Percentiles rank a stretch among this genome's conserved stretches.
Conservation (phyloP, 768 basidiomycete genomes). For the Leccinellum albellum region DNA sequence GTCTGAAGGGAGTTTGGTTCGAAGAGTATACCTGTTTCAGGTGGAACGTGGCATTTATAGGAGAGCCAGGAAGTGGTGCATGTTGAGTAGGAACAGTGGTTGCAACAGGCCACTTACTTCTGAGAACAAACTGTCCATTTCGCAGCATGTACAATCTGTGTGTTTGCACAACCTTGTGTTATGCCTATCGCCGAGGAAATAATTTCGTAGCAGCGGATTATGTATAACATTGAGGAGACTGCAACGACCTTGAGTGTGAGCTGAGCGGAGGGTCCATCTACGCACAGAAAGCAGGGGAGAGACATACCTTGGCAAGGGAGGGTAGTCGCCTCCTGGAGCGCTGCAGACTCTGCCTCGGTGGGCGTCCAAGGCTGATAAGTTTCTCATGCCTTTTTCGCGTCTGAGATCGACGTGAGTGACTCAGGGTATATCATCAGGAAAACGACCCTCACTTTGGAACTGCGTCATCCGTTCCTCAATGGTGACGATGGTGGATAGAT, state of each 20-base stretch:
- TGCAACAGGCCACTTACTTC: constrained; percentile 44
- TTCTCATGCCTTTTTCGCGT: constrained; percentile 40
- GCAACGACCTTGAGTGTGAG: constrained; percentile 53
- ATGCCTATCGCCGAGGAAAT: constrained; percentile 89
- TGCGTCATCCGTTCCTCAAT: constrained; percentile 59
- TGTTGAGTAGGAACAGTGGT: too few relatives aligned
- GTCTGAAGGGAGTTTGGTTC: constrained; percentile 65
- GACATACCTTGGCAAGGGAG: constrained; percentile 71
- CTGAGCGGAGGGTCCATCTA: constrained; percentile 2
- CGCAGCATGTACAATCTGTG: constrained; percentile 82
- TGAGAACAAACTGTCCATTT: constrained; percentile 84
- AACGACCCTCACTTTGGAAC: constrained; percentile 42
- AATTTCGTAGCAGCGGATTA: constrained; percentile 85
- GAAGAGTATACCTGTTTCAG: constrained; percentile 49
- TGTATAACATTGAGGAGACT: constrained; percentile 83
- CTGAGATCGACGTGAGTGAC: constrained; percentile 17
- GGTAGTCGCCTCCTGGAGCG: constrained; percentile 46
- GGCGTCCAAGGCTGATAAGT: constrained; percentile 51
- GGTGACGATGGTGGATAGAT: constrained; percentile 41
- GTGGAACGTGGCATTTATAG: not conserved
- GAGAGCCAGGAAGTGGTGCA: not conserved
- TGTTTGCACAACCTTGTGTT: constrained; percentile 66
- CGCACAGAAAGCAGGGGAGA: not conserved
- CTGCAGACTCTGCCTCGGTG: constrained; percentile 35
- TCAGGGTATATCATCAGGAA: not conserved